phyloP scores from a whole-genome alignment of 352 stramenopile species.

The Phytophthora palmivora region DNA sequence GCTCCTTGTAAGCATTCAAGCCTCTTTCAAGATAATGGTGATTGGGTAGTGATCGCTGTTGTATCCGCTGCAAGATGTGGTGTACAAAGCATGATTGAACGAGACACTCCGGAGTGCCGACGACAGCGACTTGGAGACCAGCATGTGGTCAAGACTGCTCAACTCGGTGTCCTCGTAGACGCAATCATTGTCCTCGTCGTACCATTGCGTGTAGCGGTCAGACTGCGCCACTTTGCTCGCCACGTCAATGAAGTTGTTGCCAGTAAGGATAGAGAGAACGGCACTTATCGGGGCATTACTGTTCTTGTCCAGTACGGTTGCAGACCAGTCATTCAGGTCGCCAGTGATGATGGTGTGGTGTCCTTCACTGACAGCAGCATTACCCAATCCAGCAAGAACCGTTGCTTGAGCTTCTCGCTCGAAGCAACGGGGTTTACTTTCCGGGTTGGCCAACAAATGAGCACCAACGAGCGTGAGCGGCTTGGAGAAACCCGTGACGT shows the following conservation, averaged over 20 bases:
- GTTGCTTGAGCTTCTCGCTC: constrained; percentile 71
- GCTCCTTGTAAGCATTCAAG: not conserved
- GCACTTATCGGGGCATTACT: constrained; percentile 64
- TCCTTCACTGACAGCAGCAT: constrained; percentile 44
- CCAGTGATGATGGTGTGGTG: constrained; percentile 73
- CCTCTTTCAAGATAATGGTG: constrained; percentile 36
- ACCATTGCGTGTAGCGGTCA: constrained; percentile 69
- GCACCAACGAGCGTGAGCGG: constrained; percentile 70
- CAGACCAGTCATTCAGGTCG: constrained; percentile 76
- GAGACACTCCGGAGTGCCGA: constrained; percentile 44
- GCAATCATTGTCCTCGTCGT: constrained; percentile 67
- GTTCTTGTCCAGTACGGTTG: constrained; percentile 62
- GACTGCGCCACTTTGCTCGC: constrained; percentile 45
- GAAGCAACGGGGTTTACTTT: constrained; percentile 60
- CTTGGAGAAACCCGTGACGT: constrained; percentile 68
- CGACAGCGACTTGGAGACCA: constrained; percentile 61
- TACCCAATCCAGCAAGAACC: constrained; percentile 53
- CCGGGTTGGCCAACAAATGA: constrained; percentile 68
- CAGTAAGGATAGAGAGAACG: constrained; percentile 56
- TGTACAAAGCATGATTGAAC: constrained; percentile 65
- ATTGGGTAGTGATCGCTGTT: constrained; percentile 73
- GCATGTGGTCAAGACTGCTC: constrained; percentile 68
- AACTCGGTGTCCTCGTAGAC: constrained; percentile 56
- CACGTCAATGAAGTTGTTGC: constrained; percentile 53
- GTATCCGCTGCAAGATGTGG: constrained; percentile 54